A percentile compares a stretch with the other conserved stretches of the same genome.
These are phyloP conservation scores for Bisporella sp. DNA, from an alignment of 2,329 filamentous ascomycete genomes.

Conservation along the genomic window DNA sequence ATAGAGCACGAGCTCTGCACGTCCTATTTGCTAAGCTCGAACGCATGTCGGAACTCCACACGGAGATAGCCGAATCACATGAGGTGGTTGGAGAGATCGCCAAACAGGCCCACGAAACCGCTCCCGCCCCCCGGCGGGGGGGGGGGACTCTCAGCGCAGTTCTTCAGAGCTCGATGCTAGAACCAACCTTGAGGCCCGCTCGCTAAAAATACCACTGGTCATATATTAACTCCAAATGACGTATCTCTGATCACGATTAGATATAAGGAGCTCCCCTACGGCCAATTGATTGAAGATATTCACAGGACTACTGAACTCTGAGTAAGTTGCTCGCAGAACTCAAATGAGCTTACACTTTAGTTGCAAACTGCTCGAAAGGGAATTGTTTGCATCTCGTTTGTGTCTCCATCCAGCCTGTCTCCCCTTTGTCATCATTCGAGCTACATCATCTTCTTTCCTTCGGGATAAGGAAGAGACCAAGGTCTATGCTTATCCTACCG, in stretches of 20 bases:
- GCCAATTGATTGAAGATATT: background rate
- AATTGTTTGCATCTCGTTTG: no score
- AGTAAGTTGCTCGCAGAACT: no score
- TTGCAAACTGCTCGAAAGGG: no score
- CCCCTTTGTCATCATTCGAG: no score
- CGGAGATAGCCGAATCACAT: background rate
- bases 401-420: no score
- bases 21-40: slow-evolving; percentile 10
- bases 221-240: background rate
- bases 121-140: no score
- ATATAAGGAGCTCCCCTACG: background rate
- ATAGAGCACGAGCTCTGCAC: slow-evolving; percentile 3
- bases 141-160: slow-evolving; percentile 2
- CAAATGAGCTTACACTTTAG: no score
- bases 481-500: no score
- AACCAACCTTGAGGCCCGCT: slow-evolving; percentile 15
- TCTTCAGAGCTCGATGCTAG: slow-evolving; percentile 1
- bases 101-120: slow-evolving; percentile 1
- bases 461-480: no score
- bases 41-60: background rate
- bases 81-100: slow-evolving; percentile 9
- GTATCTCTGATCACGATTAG: background rate
- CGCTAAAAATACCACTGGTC: slow-evolving; percentile 22
- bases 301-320: no score
- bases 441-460: no score